phyloP scores from a whole-genome alignment of 768 basidiomycete genomes.

The Lyophyllum shimeji region DNA sequence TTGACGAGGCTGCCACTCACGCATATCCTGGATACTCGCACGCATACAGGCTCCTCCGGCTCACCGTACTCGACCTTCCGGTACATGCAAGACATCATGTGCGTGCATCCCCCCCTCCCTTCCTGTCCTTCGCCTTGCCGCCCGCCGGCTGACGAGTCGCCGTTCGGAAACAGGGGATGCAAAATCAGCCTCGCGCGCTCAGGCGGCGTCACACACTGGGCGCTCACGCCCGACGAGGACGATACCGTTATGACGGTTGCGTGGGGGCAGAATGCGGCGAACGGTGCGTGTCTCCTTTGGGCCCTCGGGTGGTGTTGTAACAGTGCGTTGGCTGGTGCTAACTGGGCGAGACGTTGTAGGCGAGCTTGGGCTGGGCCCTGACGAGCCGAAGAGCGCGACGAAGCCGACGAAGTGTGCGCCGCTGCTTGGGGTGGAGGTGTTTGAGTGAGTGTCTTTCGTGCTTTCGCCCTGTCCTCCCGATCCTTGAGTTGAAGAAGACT shows the following conservation, averaged over 20 bases:
- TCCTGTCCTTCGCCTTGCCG: neutral
- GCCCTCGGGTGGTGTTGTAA: too few relatives aligned
- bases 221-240: constrained; percentile 74
- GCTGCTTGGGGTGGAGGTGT: constrained; percentile 76
- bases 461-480: constrained; percentile 1
- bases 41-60: constrained; percentile 69
- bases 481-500: neutral
- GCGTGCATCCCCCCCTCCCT: constrained; percentile 18
- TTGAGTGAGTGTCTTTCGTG: constrained; percentile 49
- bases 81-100: constrained; percentile 86
- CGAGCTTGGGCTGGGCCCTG: constrained; percentile 79
- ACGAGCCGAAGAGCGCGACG: constrained; percentile 84
- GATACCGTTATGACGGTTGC: constrained; percentile 78
- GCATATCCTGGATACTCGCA: neutral
- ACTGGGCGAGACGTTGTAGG: constrained; percentile 31
- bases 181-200: constrained; percentile 67
- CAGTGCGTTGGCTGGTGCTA: too few relatives aligned
- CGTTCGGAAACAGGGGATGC: constrained; percentile 57
- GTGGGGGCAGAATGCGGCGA: constrained; percentile 86
- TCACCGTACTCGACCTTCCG: constrained; percentile 89
- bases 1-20: constrained; percentile 1
- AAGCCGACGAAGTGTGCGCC: constrained; percentile 74
- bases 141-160: neutral
- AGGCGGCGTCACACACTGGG: constrained; percentile 91
- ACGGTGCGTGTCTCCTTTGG: constrained; percentile 47